Evolutionary conservation across 805 yeast species (phyloP).

Genomic region (Kuraishia molischiana): DNA sequence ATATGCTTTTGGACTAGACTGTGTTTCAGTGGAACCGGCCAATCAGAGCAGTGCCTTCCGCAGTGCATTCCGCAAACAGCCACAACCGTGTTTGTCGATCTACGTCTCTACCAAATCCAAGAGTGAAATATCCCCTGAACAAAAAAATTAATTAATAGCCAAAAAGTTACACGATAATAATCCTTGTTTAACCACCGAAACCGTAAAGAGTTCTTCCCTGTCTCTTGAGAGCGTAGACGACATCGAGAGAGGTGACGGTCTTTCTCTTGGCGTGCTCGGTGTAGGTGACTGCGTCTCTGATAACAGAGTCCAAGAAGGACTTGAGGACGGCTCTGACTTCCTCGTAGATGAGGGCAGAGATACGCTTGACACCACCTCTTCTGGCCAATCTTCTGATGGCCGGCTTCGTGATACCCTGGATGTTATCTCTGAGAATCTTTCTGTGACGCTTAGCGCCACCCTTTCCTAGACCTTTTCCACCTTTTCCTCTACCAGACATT

Average conservation of each 20-base stretch:
- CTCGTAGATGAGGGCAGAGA: slow-evolving; percentile 96
- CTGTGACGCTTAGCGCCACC: slow-evolving; percentile 99
- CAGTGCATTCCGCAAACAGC: too few species aligned
- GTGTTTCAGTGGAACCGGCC: too few species aligned
- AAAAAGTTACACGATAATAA: too few species aligned
- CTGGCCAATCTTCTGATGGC: slow-evolving; percentile 99
- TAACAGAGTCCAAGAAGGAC: slow-evolving; percentile 92
- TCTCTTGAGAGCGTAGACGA: slow-evolving; percentile 98
- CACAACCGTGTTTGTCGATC: too few species aligned
- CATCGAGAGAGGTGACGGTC: slow-evolving; percentile 98
- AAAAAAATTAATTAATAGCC: too few species aligned
- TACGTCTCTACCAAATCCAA: too few species aligned
- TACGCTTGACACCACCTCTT: slow-evolving; percentile 99
- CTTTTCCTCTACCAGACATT: slow-evolving; percentile 99
- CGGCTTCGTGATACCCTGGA: slow-evolving; percentile 99
- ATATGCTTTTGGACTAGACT: too few species aligned
- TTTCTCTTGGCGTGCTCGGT: slow-evolving; percentile 99
- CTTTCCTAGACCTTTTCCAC: slow-evolving; percentile 99
- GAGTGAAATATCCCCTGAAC: too few species aligned
- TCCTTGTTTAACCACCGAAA: slow-evolving; percentile 94
- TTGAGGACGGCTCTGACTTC: slow-evolving; percentile 96
- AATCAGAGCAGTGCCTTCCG: too few species aligned
- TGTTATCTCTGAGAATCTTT: slow-evolving; percentile 98
- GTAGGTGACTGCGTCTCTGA: slow-evolving; percentile 98
- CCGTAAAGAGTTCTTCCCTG: slow-evolving; percentile 99